Evolutionary conservation across 2,329 filamentous ascomycete species (phyloP).

Genomic region (Claviceps fusiformis): DNA sequence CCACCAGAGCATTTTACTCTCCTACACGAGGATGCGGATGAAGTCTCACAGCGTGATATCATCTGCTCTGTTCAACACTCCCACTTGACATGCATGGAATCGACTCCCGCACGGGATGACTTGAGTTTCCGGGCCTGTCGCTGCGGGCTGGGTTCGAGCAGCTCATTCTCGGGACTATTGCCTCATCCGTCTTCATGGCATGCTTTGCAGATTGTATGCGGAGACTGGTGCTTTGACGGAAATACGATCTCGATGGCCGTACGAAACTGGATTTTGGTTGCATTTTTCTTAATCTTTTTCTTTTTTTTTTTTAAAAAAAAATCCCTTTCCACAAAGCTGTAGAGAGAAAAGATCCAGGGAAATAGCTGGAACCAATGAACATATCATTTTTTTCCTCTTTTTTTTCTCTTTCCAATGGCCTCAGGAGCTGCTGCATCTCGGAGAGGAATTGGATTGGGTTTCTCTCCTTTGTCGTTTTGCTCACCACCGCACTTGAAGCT

Average conservation of each 20-base stretch:
- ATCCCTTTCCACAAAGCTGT: too few species aligned
- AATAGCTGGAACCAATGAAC: not conserved
- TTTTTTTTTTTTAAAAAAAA: too few species aligned
- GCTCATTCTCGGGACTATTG: not conserved
- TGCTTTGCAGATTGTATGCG: not conserved
- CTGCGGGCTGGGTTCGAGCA: not conserved
- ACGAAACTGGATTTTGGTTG: too few species aligned
- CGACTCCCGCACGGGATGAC: not conserved
- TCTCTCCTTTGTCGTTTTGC: not conserved
- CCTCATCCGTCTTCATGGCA: not conserved
- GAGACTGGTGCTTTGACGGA: too few species aligned
- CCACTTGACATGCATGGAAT: not conserved
- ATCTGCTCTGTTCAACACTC: not conserved
- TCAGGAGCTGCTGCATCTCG: not conserved
- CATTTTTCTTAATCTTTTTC: too few species aligned
- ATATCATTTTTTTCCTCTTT: not conserved
- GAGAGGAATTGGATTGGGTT: not conserved
- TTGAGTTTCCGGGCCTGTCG: not conserved
- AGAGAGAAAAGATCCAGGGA: not conserved
- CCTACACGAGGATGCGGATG: not conserved
- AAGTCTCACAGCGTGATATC: not conserved
- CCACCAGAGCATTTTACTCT: not conserved
- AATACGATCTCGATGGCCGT: too few species aligned
- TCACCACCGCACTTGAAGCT: not conserved
- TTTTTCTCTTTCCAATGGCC: not conserved